phyloP scores from a whole-genome alignment of 257 asterid genomes.

The Nicotiana benthamiana region DNA sequence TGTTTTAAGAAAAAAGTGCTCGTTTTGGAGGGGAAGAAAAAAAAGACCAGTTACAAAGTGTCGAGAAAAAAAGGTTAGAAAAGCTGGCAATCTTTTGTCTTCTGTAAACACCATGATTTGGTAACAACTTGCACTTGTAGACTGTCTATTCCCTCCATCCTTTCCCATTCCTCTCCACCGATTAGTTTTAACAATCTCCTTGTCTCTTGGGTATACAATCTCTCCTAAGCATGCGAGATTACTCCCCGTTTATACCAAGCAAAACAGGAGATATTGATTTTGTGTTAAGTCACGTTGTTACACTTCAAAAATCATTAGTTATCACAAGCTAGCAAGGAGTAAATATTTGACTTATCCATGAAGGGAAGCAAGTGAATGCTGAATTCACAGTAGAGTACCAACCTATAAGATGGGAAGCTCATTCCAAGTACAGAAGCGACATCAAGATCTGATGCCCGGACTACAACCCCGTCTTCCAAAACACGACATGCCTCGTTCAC shows the following conservation, averaged over 20 bases:
- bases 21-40: not conserved
- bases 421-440: constrained; percentile 90
- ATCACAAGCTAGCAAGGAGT: not conserved
- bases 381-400: constrained; percentile 21
- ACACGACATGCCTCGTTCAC: constrained; percentile 96
- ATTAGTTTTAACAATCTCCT: not conserved
- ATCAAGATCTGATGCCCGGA: constrained; percentile 93
- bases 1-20: not conserved
- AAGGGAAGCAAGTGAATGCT: not conserved
- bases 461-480: constrained; percentile 73
- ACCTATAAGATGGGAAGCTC: constrained; percentile 97
- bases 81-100: not conserved
- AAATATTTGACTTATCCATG: not conserved
- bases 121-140: not conserved
- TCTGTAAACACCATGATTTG: not conserved
- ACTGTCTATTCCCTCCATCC: not conserved
- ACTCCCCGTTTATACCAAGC: not conserved
- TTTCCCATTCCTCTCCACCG: not conserved
- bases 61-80: not conserved
- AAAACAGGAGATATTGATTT: not conserved
- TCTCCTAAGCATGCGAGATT: not conserved
- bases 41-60: not conserved
- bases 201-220: not conserved
- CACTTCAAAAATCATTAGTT: not conserved
- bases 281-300: not conserved